Evolutionary conservation across 2,329 filamentous ascomycete genomes (phyloP), one percentile per base, ranked within the genome.

Genomic region (Ilyonectria robusta): DNA sequence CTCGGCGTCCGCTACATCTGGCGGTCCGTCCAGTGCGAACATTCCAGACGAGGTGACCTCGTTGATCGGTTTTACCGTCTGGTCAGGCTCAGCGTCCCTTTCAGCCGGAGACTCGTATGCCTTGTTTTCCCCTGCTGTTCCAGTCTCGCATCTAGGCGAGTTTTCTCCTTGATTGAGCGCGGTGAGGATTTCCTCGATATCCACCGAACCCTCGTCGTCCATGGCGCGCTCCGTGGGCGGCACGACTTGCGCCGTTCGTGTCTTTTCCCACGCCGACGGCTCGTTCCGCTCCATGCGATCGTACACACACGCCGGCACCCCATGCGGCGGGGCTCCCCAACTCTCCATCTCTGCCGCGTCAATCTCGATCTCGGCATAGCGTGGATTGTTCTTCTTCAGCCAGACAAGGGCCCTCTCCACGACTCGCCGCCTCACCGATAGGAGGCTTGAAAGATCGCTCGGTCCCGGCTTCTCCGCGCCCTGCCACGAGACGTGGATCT

Each of bases 231-330:
- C 26, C 26, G 26, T 26, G 26, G 26, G 26, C 26, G 26, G 26
- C 26, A 26, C 26, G 26, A 26, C 26, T 26, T 26, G 6, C 26
- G 26, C 26, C 26, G 26, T 26, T 26, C 26, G 26, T 26, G 26
- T 26, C 33, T 40, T 55, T 37, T 55, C 51, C 51, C n/a, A 55
- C 3, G 51, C 31, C 15, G 51, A 29, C 4, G 33, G 51, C 33
- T 55, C 51, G 9, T 55, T 55, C 31, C 51, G 51, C n/a, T 55
- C 55, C n/a, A 58, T 21, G 9, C 42, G 55, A 11, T 48, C 15
- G 11, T 33, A 47, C 15, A 58, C 23, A n/a, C 11, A 5, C 9
- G n/a, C 2, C 2, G 40, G 55, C 42, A 48, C 42, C 9, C 26
- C 10, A 21, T 58, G 40, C 8, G 23, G 17, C 26, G 40, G 26